phyloP scores from a whole-genome alignment of 805 yeast genomes.

The Wickerhamiella musiphila region DNA sequence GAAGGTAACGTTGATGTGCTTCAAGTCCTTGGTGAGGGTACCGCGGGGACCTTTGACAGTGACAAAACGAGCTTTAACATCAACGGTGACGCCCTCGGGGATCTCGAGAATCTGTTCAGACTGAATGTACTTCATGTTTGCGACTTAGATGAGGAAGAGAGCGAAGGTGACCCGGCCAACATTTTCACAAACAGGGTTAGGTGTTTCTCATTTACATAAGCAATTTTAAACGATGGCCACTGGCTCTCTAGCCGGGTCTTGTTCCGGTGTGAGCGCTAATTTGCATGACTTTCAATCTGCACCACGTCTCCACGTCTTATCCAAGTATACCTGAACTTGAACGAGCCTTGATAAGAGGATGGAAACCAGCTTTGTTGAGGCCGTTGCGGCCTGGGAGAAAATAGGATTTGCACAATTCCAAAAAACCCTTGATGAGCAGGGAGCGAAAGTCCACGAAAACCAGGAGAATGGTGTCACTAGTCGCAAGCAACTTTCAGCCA shows the following conservation, averaged over 20 bases:
- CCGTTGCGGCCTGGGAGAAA: slow-evolving; percentile 58
- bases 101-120: slow-evolving; percentile 66
- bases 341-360: background rate
- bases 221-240: too few relatives aligned
- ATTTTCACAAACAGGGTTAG: background rate
- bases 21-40: slow-evolving; percentile 70
- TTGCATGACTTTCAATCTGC: too few relatives aligned
- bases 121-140: slow-evolving; percentile 61
- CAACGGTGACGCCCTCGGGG: slow-evolving; percentile 88
- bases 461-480: slow-evolving; percentile 52
- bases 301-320: too few relatives aligned
- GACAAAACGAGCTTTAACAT: slow-evolving; percentile 79
- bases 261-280: too few relatives aligned
- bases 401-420: slow-evolving; percentile 59
- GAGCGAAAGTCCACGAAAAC: slow-evolving; percentile 48
- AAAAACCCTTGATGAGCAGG: slow-evolving; percentile 54
- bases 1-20: slow-evolving; percentile 92
- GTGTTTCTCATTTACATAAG: background rate
- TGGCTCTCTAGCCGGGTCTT: too few relatives aligned
- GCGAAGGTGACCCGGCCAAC: background rate
- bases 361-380: slow-evolving; percentile 33
- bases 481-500: slow-evolving; percentile 60
- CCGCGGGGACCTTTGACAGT: slow-evolving; percentile 98
- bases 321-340: too few relatives aligned
- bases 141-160: background rate